phyloP scores from a whole-genome alignment of 1,284 basidiomycete species.

The Ustilago xerochloae region DNA sequence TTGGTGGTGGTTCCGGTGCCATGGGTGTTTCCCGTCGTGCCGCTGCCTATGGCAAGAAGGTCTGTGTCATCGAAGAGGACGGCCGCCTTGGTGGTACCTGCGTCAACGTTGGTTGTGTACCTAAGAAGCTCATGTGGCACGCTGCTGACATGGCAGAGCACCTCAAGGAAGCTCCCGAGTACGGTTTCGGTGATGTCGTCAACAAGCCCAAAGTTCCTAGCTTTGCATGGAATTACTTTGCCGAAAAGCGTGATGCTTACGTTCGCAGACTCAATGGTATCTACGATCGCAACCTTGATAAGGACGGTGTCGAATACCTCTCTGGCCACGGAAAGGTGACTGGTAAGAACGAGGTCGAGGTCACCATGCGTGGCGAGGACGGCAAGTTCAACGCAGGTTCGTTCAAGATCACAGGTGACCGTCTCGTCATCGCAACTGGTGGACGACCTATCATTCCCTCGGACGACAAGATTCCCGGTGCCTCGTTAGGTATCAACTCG shows the following conservation, averaged over 20 bases:
- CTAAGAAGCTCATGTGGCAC: slow-evolving; percentile 95
- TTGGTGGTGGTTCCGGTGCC: slow-evolving; percentile 67
- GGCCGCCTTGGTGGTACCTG: slow-evolving; percentile 90
- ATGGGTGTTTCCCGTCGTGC: slow-evolving; percentile 73
- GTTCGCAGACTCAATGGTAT: slow-evolving; percentile 90
- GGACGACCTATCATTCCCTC: slow-evolving; percentile 84
- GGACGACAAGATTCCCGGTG: slow-evolving; percentile 86
- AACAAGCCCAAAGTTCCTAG: slow-evolving; percentile 68
- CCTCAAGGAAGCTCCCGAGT: slow-evolving; percentile 78
- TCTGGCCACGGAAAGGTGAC: slow-evolving; percentile 76
- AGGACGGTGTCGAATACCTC: slow-evolving; percentile 90
- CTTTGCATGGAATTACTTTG: slow-evolving; percentile 91
- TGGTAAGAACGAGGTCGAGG: slow-evolving; percentile 60
- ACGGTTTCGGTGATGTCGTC: slow-evolving; percentile 75
- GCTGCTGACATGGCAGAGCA: slow-evolving; percentile 87
- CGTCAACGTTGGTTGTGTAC: slow-evolving; percentile 80
- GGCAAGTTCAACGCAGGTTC: slow-evolving; percentile 71
- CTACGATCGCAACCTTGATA: slow-evolving; percentile 82
- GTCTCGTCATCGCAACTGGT: slow-evolving; percentile 78
- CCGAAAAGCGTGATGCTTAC: slow-evolving; percentile 94
- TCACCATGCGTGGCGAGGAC: slow-evolving; percentile 59
- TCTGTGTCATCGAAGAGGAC: slow-evolving; percentile 85
- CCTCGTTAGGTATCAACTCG: slow-evolving; percentile 87
- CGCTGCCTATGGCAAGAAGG: slow-evolving; percentile 91
- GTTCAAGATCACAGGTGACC: slow-evolving; percentile 64